A percentile compares a stretch with the other conserved stretches of the same genome.
phyloP scores from a whole-genome alignment of 306 rosid species.

The Gleditsia sinensis region DNA sequence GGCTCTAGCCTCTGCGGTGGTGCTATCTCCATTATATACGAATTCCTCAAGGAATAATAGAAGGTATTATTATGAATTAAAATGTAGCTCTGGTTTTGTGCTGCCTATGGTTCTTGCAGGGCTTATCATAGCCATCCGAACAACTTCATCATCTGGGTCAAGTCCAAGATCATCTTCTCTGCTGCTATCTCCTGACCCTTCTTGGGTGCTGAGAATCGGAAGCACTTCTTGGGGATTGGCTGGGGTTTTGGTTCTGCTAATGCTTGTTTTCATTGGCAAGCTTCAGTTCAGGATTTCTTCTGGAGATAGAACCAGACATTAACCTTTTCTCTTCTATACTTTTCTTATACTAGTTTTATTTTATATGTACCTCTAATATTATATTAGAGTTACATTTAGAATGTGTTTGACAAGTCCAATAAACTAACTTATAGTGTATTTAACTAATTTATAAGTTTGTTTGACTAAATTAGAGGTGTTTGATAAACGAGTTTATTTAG shows the following conservation, averaged over 20 bases:
- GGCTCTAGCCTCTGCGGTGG: constrained; percentile 64
- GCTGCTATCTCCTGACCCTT: constrained; percentile 60
- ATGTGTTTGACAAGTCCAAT: no score
- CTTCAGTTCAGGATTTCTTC: constrained; percentile 60
- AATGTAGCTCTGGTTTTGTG: constrained; percentile 69
- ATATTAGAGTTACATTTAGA: no score
- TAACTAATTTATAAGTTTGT: no score
- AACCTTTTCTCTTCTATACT: background rate
- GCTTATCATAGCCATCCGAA: constrained; percentile 69
- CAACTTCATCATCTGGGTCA: constrained; percentile 54
- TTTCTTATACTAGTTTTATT: background rate
- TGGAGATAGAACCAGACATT: constrained; percentile 54
- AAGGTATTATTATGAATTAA: constrained; percentile 48
- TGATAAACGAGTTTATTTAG: no score
- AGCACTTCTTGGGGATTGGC: constrained; percentile 75
- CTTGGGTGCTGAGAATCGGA: constrained; percentile 76
- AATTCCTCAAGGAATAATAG: constrained; percentile 37
- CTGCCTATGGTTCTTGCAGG: constrained; percentile 77
- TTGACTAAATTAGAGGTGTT: no score
- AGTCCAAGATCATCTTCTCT: constrained; percentile 38
- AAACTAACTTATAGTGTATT: no score
- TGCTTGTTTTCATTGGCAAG: constrained; percentile 71
- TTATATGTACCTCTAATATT: no score
- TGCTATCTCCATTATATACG: constrained; percentile 61
- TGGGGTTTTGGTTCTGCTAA: constrained; percentile 61